A percentile compares a stretch with the other conserved stretches of the same genome.
These are phyloP conservation scores for Kwoniella europaea DNA, from an alignment of 768 basidiomycete genomes.

Conservation along the genomic window DNA sequence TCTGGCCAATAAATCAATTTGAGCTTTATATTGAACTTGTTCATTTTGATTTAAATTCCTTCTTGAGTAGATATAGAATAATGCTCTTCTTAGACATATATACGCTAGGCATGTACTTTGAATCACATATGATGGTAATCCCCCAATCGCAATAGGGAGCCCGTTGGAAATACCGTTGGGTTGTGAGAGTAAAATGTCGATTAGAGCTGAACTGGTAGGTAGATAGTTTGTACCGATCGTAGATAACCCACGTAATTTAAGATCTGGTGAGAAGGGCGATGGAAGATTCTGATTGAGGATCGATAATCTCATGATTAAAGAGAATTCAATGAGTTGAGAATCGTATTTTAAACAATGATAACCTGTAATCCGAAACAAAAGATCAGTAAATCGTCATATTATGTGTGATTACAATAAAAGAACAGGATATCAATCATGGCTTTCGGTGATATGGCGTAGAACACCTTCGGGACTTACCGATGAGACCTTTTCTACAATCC, in stretches of 20 bases:
- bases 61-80: neutral
- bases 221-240: neutral
- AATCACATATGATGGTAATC: neutral
- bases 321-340: neutral
- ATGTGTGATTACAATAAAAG: too few species aligned
- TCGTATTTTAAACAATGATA: neutral
- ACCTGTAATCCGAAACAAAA: too few species aligned
- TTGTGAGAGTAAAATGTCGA: neutral
- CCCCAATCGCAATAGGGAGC: neutral
- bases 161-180: neutral
- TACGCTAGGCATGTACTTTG: neutral
- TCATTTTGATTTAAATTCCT: neutral
- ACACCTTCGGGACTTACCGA: too few species aligned
- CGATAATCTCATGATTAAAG: neutral
- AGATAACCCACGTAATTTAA: neutral
- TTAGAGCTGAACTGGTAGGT: neutral
- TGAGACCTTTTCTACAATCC: neutral
- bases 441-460: too few species aligned
- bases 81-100: neutral
- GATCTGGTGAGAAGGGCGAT: neutral
- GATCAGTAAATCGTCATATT: too few species aligned
- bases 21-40: neutral
- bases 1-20: neutral
- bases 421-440: too few species aligned
- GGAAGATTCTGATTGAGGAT: neutral